Evolutionary conservation across 1,284 basidiomycete genomes (phyloP).

Genomic region (Volvariella surrecta): DNA sequence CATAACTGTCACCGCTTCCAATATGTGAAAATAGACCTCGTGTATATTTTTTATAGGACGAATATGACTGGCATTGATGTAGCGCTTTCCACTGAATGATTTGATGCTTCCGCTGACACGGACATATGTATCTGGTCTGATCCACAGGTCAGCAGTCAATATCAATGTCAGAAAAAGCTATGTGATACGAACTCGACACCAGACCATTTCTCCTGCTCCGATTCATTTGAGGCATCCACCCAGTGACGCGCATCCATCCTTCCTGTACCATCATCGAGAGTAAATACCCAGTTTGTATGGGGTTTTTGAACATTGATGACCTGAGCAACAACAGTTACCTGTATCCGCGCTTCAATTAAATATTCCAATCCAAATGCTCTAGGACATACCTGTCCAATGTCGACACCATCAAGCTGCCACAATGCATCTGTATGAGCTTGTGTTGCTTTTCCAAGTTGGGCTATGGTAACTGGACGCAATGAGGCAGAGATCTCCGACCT

Average conservation of each 20-base stretch:
- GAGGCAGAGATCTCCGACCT: slow-evolving; percentile 51
- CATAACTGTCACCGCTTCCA: slow-evolving; percentile 42
- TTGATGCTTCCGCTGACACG: slow-evolving; percentile 91
- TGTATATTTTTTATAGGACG: slow-evolving; percentile 63
- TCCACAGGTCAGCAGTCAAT: background rate
- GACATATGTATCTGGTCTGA: slow-evolving; percentile 72
- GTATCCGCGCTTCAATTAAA: slow-evolving; percentile 1
- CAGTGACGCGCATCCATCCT: slow-evolving; percentile 85
- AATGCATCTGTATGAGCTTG: slow-evolving; percentile 87
- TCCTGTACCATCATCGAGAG: slow-evolving; percentile 87
- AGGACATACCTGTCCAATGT: slow-evolving; percentile 68
- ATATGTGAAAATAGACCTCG: slow-evolving; percentile 78
- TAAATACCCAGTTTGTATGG: slow-evolving; percentile 78
- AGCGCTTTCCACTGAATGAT: slow-evolving; percentile 75
- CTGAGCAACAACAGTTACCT: slow-evolving; percentile 78
- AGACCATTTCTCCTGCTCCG: slow-evolving; percentile 37
- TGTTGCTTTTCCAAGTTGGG: slow-evolving; percentile 69
- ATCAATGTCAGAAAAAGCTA: background rate
- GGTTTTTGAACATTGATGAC: slow-evolving; percentile 65
- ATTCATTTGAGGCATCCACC: slow-evolving; percentile 64
- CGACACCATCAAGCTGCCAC: slow-evolving; percentile 75
- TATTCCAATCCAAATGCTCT: slow-evolving; percentile 2
- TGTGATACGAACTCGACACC: slow-evolving; percentile 37
- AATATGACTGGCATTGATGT: slow-evolving; percentile 74
- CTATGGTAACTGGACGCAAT: slow-evolving; percentile 80